phyloP scores from a whole-genome alignment of 2,329 filamentous ascomycete genomes.

The Beauveria sp. region DNA sequence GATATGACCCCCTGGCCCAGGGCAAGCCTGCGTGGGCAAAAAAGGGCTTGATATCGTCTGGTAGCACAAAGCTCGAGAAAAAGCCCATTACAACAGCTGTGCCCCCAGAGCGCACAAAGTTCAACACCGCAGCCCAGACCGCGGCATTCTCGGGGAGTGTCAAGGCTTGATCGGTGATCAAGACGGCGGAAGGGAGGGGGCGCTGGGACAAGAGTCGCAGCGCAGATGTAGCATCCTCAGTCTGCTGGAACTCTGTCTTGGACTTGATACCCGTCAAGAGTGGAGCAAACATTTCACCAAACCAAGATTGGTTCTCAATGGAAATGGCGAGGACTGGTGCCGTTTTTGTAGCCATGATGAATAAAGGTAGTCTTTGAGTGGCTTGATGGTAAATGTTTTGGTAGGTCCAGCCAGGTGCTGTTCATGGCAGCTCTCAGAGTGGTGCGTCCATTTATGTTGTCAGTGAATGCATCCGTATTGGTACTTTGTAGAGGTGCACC shows the following conservation, averaged over 20 bases:
- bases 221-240: background rate
- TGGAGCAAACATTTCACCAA: slow-evolving; percentile 12
- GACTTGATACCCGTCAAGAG: slow-evolving; percentile 9
- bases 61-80: slow-evolving; percentile 13
- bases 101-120: slow-evolving; percentile 14
- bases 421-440: too few species aligned
- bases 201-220: slow-evolving; percentile 7
- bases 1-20: background rate
- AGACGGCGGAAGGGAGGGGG: slow-evolving; percentile 10
- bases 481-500: background rate
- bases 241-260: slow-evolving; percentile 8
- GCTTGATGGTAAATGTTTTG: too few species aligned
- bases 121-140: slow-evolving; percentile 15
- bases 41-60: background rate
- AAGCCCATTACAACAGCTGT: slow-evolving; percentile 16
- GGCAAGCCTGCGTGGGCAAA: background rate
- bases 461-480: too few species aligned
- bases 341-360: background rate
- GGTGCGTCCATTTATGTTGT: too few species aligned
- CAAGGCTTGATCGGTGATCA: slow-evolving; percentile 15
- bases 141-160: background rate
- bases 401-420: too few species aligned
- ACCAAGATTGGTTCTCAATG: slow-evolving; percentile 7
- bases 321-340: slow-evolving; percentile 6
- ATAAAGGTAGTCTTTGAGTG: background rate